These are phyloP conservation scores for Thymus quinquecostatus DNA, from an alignment of 257 asterid genomes.

Conservation along the genomic window DNA sequence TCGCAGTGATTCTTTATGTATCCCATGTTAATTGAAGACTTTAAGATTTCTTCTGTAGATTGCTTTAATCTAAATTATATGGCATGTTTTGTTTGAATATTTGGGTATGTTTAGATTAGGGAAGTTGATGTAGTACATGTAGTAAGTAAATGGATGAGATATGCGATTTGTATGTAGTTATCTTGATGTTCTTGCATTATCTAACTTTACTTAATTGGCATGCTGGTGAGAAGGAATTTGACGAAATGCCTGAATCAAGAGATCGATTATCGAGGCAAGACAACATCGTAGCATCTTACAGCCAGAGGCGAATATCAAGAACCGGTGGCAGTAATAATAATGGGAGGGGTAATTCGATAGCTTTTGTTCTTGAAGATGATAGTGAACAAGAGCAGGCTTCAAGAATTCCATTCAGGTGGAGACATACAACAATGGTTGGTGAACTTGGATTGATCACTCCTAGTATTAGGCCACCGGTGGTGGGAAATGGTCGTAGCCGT, in stretches of 20 bases:
- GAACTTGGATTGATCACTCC: conserved; percentile 39
- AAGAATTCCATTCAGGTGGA: conserved; percentile 56
- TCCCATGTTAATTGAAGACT: not conserved
- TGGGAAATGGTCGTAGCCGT: conserved; percentile 48
- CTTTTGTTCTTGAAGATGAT: conserved; percentile 47
- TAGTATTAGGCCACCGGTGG: conserved; percentile 42
- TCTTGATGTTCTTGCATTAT: not conserved
- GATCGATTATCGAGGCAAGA: conserved; percentile 60
- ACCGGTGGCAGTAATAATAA: conserved; percentile 21
- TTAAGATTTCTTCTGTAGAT: not conserved
- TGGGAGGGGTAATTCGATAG: conserved; percentile 30
- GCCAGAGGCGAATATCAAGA: conserved; percentile 40
- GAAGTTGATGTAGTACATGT: conserved; percentile 1
- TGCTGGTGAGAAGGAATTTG: conserved; percentile 21
- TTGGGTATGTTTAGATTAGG: not conserved
- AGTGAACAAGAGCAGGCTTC: conserved; percentile 34
- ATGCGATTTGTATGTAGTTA: not conserved
- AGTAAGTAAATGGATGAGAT: not conserved
- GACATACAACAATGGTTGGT: conserved; percentile 47
- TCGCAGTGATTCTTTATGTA: not conserved
- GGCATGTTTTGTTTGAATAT: not conserved
- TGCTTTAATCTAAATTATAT: not conserved
- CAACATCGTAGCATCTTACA: conserved; percentile 42
- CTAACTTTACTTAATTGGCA: not conserved
- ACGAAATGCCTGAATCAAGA: conserved; percentile 66